These are phyloP conservation scores for Rhododendron griersonianum DNA, from an alignment of 148 eudicot species.

Conservation along the genomic window DNA sequence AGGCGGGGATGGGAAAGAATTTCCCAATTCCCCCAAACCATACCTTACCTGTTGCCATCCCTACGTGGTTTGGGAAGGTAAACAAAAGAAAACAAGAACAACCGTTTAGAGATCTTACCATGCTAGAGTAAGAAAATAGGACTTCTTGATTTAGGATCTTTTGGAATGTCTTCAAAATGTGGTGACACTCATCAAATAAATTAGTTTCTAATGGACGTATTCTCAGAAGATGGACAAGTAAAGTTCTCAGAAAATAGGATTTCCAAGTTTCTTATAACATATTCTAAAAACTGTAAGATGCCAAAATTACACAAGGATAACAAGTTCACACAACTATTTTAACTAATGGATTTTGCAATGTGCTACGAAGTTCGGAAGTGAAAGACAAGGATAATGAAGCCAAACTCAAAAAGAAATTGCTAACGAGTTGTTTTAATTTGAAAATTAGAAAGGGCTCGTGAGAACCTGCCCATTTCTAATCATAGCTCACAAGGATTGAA, in stretches of 20 bases:
- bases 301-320: neutral
- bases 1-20: neutral
- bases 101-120: neutral
- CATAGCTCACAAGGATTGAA: neutral
- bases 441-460: neutral
- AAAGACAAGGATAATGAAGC: neutral
- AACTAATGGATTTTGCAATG: neutral
- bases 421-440: neutral
- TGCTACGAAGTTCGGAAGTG: neutral
- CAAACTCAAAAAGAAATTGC: neutral
- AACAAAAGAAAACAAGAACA: neutral
- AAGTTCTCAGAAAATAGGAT: neutral
- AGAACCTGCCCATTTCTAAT: neutral
- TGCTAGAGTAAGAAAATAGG: neutral
- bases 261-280: neutral
- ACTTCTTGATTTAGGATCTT: neutral
- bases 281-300: neutral
- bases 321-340: neutral
- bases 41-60: neutral
- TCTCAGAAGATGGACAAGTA: neutral
- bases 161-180: neutral
- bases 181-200: neutral
- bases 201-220: neutral
- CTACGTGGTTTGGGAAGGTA: neutral
- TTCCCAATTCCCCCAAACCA: neutral